Conservation (phyloP, 2,329 filamentous ascomycete genomes). For the Penicillium frequentans region DNA sequence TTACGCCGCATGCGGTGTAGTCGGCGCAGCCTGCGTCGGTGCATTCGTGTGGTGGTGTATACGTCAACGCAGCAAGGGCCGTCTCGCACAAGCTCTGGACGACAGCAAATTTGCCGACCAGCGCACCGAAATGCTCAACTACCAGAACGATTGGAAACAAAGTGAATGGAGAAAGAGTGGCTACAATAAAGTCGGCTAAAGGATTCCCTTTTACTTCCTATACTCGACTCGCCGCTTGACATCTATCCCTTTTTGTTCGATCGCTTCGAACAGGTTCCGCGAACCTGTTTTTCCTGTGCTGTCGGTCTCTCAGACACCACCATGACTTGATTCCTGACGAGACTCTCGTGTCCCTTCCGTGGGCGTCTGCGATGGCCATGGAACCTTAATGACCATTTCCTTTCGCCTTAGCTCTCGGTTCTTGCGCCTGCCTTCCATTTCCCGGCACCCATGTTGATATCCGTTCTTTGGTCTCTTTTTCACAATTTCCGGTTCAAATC, state of each 20-base stretch:
- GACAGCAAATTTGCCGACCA: slow-evolving; percentile 48
- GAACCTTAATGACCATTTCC: slow-evolving; percentile 4
- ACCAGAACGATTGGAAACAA: slow-evolving; percentile 40
- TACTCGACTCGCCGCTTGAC: not conserved
- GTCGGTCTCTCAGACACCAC: slow-evolving; percentile 2
- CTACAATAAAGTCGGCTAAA: slow-evolving; percentile 29
- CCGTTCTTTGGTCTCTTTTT: slow-evolving; percentile 1
- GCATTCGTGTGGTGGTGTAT: slow-evolving; percentile 49
- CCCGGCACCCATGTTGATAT: slow-evolving; percentile 1
- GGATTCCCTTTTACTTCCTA: not conserved
- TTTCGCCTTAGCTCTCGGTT: not conserved
- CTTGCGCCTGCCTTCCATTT: not conserved
- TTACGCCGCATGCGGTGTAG: slow-evolving; percentile 34
- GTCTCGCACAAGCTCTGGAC: slow-evolving; percentile 48
- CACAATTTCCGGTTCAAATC: not conserved
- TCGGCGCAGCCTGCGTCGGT: slow-evolving; percentile 30
- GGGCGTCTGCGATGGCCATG: slow-evolving; percentile 3
- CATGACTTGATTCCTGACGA: slow-evolving; percentile 4
- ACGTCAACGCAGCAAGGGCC: slow-evolving; percentile 51
- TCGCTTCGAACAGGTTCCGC: slow-evolving; percentile 13
- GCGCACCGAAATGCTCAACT: slow-evolving; percentile 40
- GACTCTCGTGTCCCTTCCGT: not conserved
- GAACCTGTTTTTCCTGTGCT: slow-evolving; percentile 3
- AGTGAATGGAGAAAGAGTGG: slow-evolving; percentile 34
- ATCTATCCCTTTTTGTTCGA: not conserved